Evolutionary conservation across 306 rosid genomes (phyloP).

Genomic region (Datisca glomerata): DNA sequence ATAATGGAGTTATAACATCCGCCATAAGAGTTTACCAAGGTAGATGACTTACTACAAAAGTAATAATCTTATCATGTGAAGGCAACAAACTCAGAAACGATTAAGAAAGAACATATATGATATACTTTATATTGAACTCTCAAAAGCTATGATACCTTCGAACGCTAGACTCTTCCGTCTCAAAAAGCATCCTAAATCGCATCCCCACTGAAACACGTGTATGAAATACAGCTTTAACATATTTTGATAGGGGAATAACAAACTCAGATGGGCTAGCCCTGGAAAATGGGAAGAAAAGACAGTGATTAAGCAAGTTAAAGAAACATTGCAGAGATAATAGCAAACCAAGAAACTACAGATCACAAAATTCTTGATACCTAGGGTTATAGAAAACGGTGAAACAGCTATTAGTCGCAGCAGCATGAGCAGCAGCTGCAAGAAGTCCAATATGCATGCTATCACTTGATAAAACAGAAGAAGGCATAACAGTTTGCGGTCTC

Average conservation of each 20-base stretch:
- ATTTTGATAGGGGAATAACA: conserved; percentile 69
- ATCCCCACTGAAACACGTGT: conserved; percentile 85
- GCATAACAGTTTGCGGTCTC: conserved; percentile 74
- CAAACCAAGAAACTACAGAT: conserved; percentile 4
- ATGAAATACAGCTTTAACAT: conserved; percentile 78
- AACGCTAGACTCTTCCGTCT: conserved; percentile 86
- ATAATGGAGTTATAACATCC: too few relatives aligned
- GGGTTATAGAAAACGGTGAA: conserved; percentile 86
- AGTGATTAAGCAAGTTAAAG: conserved; percentile 13
- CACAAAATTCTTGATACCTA: conserved; percentile 37
- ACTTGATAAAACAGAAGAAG: conserved; percentile 75
- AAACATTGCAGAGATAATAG: conserved; percentile 3
- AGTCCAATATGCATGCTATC: conserved; percentile 94
- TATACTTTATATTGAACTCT: neutral
- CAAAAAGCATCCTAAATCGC: conserved; percentile 90
- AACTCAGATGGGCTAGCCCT: conserved; percentile 96
- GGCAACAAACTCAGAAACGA: neutral
- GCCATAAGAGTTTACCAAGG: too few relatives aligned
- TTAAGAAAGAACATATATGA: conserved; percentile 1
- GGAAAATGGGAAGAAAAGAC: conserved; percentile 13
- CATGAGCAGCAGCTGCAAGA: conserved; percentile 95
- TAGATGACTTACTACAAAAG: too few relatives aligned
- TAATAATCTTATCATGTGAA: neutral
- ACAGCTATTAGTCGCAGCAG: conserved; percentile 78
- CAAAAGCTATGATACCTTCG: conserved; percentile 39